Percentiles rank a stretch among this genome's conserved stretches.
These are phyloP conservation scores for Microbotryum scabiosae DNA, from an alignment of 1,284 basidiomycete genomes.

Conservation along the genomic window DNA sequence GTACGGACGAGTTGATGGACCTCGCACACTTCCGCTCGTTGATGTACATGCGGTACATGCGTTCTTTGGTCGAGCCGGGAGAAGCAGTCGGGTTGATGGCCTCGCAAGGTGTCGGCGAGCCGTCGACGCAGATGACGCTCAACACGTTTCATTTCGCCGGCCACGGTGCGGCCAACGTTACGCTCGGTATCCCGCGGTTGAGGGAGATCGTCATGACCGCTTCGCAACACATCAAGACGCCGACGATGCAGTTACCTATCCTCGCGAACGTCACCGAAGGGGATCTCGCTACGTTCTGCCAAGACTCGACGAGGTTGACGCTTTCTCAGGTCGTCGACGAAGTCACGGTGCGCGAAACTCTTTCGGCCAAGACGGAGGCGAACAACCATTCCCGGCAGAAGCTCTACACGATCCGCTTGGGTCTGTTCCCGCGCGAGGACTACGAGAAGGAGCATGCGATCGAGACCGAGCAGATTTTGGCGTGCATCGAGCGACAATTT, in stretches of 20 bases:
- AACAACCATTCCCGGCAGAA: slow-evolving; percentile 55
- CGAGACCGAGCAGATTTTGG: slow-evolving; percentile 62
- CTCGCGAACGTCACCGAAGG: slow-evolving; percentile 47
- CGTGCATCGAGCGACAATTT: slow-evolving; percentile 66
- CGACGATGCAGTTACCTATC: slow-evolving; percentile 90
- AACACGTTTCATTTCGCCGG: slow-evolving; percentile 99
- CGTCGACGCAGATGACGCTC: slow-evolving; percentile 98
- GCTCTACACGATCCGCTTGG: slow-evolving; percentile 71
- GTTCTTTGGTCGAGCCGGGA: slow-evolving; percentile 88
- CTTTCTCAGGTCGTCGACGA: slow-evolving; percentile 84
- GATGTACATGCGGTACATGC: slow-evolving; percentile 86
- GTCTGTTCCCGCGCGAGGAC: slow-evolving; percentile 79
- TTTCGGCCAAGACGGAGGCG: slow-evolving; percentile 56
- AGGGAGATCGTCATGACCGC: slow-evolving; percentile 99
- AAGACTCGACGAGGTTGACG: slow-evolving; percentile 74
- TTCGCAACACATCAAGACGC: slow-evolving; percentile 90
- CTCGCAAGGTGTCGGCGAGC: slow-evolving; percentile 98
- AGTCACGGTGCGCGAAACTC: slow-evolving; percentile 71
- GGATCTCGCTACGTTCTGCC: slow-evolving; percentile 74
- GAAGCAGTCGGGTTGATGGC: slow-evolving; percentile 95
- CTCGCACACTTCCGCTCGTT: slow-evolving; percentile 60
- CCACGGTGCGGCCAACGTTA: slow-evolving; percentile 98
- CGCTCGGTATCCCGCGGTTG: slow-evolving; percentile 94
- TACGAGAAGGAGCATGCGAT: slow-evolving; percentile 81
- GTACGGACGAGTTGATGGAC: slow-evolving; percentile 49